Evolutionary conservation across 352 stramenopile genomes (phyloP).

Genomic region (Stephanocyclus meneghinianus): DNA sequence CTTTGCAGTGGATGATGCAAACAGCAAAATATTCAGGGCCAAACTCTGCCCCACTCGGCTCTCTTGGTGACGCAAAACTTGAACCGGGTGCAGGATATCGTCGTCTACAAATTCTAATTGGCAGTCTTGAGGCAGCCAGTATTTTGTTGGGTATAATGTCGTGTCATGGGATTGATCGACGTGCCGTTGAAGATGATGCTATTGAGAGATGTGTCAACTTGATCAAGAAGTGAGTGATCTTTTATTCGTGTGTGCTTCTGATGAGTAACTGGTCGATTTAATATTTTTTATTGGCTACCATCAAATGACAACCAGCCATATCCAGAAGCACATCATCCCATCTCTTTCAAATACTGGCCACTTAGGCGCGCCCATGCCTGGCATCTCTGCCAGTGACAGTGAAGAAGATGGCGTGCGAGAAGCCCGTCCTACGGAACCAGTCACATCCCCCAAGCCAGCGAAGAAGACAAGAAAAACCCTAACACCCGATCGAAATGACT

Average conservation of each 20-base stretch:
- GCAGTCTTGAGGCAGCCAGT: slow-evolving; percentile 66
- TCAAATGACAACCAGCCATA: slow-evolving; percentile 28
- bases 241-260: neutral
- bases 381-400: slow-evolving; percentile 3
- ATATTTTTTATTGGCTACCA: neutral
- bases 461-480: slow-evolving; percentile 31
- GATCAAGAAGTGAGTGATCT: slow-evolving; percentile 50
- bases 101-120: slow-evolving; percentile 52
- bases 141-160: slow-evolving; percentile 79
- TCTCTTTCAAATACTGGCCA: slow-evolving; percentile 70
- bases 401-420: slow-evolving; percentile 21
- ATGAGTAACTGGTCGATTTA: neutral
- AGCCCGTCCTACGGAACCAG: slow-evolving; percentile 1
- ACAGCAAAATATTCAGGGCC: slow-evolving; percentile 44
- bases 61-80: slow-evolving; percentile 30
- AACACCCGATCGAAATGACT: slow-evolving; percentile 20
- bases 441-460: neutral
- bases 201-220: slow-evolving; percentile 76
- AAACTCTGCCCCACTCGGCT: slow-evolving; percentile 40
- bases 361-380: slow-evolving; percentile 32
- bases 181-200: slow-evolving; percentile 74
- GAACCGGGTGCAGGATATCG: slow-evolving; percentile 44
- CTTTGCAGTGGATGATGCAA: slow-evolving; percentile 55
- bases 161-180: slow-evolving; percentile 67
- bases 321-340: slow-evolving; percentile 75